Base-by-base conservation (phyloP, 1,284 basidiomycete species). In the Meira nashicola region DNA sequence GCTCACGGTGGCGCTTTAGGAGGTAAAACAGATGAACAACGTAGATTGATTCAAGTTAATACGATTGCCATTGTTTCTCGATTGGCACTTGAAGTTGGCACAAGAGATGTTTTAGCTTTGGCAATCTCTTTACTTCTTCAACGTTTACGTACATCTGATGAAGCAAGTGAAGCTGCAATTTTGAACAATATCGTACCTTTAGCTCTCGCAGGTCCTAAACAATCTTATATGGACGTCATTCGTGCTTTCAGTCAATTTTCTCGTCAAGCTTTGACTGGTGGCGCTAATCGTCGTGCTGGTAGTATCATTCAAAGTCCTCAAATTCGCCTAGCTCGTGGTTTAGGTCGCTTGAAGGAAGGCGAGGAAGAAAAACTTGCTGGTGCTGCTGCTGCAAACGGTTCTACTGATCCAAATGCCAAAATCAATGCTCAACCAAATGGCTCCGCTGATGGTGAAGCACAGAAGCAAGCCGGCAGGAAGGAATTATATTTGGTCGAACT, bases 181-280 rank as follows among this genome's bases (percentile, higher is more conserved):
- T 87, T 92, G 3, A 88, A 89, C 76, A 92, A 92, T 73, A 82
- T 97, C 9, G 91, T 95, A 3, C 90, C 93, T 58, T 83, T 97
- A 21, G 92, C 91, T 0, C 82, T 94, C 28, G 84, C 84, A 47
- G 87, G 89, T 1, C 87, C 89, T 1, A 84, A 87, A 61, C 83
- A 82, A 60, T 85, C 89, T 9, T 92, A 96, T 70, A 78, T 86
- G 25, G 93, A 96, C 65, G 89, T 95, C 61, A 87, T 92, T 57
- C 84, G 86, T 49, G 86, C 87, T 0, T 90, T 96, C 74, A 92
- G 90, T 12, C 80, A 84, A n/a, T 89, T 93, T 57, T 92, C 89
- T 68, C 86, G 89, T 47, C 86, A 86, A 15, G 86, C 89, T 9
- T 58, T 74, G 11, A 55, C 59, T 8, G 65, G 64, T 4, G 70